Evolutionary conservation across 345 rosid genomes (phyloP).

Genomic region (Brassica rapa): DNA sequence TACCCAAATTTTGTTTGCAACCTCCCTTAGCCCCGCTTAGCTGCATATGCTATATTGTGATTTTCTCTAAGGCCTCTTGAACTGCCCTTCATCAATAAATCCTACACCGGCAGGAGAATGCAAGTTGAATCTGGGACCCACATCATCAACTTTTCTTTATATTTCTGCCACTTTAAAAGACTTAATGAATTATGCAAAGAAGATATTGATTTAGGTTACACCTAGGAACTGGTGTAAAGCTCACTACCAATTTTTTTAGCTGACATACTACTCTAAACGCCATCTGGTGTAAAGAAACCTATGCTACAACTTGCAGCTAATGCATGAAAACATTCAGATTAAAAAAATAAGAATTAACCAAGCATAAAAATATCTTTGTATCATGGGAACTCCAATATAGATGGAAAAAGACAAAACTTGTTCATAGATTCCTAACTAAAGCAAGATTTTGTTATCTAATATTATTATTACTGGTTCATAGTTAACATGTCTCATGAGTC

Average conservation of each 20-base stretch:
- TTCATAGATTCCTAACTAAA: not conserved
- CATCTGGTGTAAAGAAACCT: not conserved
- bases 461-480: not conserved
- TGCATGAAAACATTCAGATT: not conserved
- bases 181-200: too few relatives aligned
- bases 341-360: not conserved
- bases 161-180: too few relatives aligned
- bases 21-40: not conserved
- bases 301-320: too few relatives aligned
- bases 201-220: not conserved
- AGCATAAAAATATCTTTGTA: not conserved
- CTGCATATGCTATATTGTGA: not conserved
- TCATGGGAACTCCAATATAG: not conserved
- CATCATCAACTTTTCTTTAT: too few relatives aligned
- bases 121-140: not conserved
- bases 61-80: not conserved
- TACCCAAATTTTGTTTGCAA: too few relatives aligned
- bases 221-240: not conserved
- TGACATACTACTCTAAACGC: not conserved
- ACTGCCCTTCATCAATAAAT: not conserved
- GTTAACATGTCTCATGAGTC: too few relatives aligned
- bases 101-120: constrained; percentile 52
- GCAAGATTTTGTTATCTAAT: not conserved
- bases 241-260: not conserved
- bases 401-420: not conserved